phyloP scores from a whole-genome alignment of 495 filamentous ascomycete species.

The Penicillium flavigenum region DNA sequence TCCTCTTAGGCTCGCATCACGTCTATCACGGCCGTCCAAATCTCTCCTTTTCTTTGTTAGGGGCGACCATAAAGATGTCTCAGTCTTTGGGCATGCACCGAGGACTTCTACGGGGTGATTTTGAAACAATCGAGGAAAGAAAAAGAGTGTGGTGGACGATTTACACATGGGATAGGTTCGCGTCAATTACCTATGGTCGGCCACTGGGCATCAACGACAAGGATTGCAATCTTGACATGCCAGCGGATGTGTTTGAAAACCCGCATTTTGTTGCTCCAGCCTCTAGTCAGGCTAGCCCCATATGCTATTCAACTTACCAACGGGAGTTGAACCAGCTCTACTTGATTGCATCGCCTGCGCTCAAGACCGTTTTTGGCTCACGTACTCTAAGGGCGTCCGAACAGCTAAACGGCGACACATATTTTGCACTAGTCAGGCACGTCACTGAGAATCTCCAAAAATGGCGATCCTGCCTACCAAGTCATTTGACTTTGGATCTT shows the following conservation, averaged over 20 bases:
- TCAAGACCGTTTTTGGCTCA: constrained; percentile 34
- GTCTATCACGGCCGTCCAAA: constrained; percentile 39
- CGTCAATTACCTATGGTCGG: constrained; percentile 36
- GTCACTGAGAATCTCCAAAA: constrained; percentile 23
- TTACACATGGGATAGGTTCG: constrained; percentile 41
- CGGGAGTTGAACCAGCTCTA: constrained; percentile 35
- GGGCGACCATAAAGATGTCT: constrained; percentile 34
- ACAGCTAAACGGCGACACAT: constrained; percentile 20
- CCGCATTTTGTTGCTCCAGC: constrained; percentile 18
- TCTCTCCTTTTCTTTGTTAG: constrained; percentile 36
- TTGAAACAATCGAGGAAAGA: constrained; percentile 33
- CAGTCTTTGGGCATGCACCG: constrained; percentile 38
- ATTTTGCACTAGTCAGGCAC: constrained; percentile 23
- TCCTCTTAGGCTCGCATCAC: constrained; percentile 35
- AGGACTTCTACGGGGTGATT: constrained; percentile 15
- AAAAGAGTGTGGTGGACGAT: constrained; percentile 42
- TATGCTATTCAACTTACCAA: constrained; percentile 38
- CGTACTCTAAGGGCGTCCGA: constrained; percentile 24
- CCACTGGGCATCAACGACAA: constrained; percentile 38
- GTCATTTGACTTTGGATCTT: constrained; percentile 24
- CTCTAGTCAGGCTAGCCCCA: not conserved
- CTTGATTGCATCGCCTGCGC: constrained; percentile 30
- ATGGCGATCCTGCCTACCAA: constrained; percentile 28
- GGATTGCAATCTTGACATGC: constrained; percentile 37
- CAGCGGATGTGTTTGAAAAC: constrained; percentile 29